Evolutionary conservation across 129 eudicot genomes (phyloP), one percentile per base, ranked within the genome.

Genomic region (Chrysanthemum makinoi): DNA sequence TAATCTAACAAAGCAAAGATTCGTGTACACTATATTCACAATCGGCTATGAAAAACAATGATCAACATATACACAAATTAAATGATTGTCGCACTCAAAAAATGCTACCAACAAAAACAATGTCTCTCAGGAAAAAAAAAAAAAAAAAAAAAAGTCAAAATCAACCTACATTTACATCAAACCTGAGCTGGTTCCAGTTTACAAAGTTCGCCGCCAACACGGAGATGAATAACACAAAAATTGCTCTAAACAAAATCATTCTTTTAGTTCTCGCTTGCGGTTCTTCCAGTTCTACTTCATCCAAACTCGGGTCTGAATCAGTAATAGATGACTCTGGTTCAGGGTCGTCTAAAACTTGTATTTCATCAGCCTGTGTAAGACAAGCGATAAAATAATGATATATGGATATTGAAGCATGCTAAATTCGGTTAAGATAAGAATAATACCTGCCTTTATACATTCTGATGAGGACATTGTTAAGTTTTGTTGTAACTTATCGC

Each of bases 341-440:
- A 65, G 73, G 79, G 43, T 68, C 83, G 9, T 75, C 52, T 20
- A 75, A 53, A 72, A 79, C 71, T 80, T 86, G 79, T 79, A 81
- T 64, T 76, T 86, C 86, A 30, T 86, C 89, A 75, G 63, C 87
- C 96, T 91, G 80, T 46, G 19, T 39, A 55, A 8, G 44, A 71
- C 20, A 67, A 44, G 0, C 8, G 4, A 47, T 58, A 47, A 24
- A 59, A 77, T 52, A 26, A 15, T 77, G 16, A 77, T 51, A 70
- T 70, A 53, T 62, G 53, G 11, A 77, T 17, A 70, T 15, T 51
- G 18, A 47, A 13, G 7, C 22, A 70, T 14, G 20, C 62, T 64
- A 54, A 51, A 26, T 52, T 70, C 28, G 24, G 24, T 18, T 12
- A 63, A 35, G 28, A 52, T 14, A 20, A 12, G 54, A 70, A 2